Evolutionary conservation across 768 basidiomycete species (phyloP), one percentile per base, ranked within the genome.

Genomic region (Scleroderma bovista): DNA sequence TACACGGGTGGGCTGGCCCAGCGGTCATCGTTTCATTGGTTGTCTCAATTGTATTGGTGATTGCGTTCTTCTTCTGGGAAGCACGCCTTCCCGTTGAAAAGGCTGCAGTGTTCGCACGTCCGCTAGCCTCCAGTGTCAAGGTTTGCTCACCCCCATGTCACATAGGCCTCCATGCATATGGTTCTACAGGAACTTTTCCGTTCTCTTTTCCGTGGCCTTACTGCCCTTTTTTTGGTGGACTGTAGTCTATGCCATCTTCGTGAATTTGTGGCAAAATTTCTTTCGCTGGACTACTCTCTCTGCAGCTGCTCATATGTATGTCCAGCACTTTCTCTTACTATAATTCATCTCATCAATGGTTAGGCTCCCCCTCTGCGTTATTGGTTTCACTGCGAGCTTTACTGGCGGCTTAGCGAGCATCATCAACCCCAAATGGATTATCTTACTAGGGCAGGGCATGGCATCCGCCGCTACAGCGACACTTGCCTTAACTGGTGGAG

Each of bases 21-120:
- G 53, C 60, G 16, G 76, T 80, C 48, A 60, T 81, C 44, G 67
- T 63, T 4, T 73, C 76, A 0, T 63, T 83, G 34, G 59, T 78
- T 10, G 55, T 80, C 31, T 74, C 79, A 5, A 57, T 77, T 50
- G 31, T 72, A 9, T 52, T 76, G 11, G 57, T 64, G 33, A 54
- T 62, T 23, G 61, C 47, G 1, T 83, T 83, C 67, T 77, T 83
- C 62, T 63, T 70, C 45, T 81, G 74, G 72, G 79, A 82, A 54
- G 61, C 70, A 9, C 39, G 55, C 1, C 59, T 78, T 13, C 73
- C 72, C 2, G 54, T 57, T 15, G 62, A 74, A 12, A 59, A 57
- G 6, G 78, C 80, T 11, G 71, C 73, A 5, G 58, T 77, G 74
- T 75, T 55, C 38, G 72, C 57, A 13, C 19, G 15, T 45, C 40